Evolutionary conservation across 1,284 basidiomycete genomes (phyloP).

Genomic region (Moesziomyces globuligerus): DNA sequence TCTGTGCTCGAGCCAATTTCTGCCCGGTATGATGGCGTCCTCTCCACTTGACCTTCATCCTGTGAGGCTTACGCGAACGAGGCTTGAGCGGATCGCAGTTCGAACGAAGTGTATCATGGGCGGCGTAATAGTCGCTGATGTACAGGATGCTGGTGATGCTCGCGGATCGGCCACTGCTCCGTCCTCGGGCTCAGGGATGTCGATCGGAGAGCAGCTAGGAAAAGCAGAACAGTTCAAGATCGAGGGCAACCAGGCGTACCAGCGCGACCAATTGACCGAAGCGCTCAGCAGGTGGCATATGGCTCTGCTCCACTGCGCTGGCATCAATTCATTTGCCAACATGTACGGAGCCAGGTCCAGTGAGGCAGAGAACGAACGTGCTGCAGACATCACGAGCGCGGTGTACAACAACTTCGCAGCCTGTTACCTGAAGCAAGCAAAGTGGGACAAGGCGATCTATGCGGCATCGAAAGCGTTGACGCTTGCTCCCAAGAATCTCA

Average conservation of each 20-base stretch:
- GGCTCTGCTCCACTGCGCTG: slow-evolving; percentile 45
- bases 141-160: background rate
- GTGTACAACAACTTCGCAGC: slow-evolving; percentile 51
- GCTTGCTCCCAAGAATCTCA: slow-evolving; percentile 36
- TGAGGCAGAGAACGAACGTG: slow-evolving; percentile 32
- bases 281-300: slow-evolving; percentile 48
- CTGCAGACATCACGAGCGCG: slow-evolving; percentile 32
- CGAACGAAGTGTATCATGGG: background rate
- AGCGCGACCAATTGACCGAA: slow-evolving; percentile 10
- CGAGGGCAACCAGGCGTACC: slow-evolving; percentile 35
- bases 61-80: too few relatives aligned
- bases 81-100: background rate
- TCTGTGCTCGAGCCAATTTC: background rate
- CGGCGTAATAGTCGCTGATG: background rate
- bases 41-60: too few relatives aligned
- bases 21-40: too few relatives aligned
- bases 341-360: slow-evolving; percentile 40
- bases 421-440: slow-evolving; percentile 37
- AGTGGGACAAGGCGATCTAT: slow-evolving; percentile 44
- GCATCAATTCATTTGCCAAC: slow-evolving; percentile 49
- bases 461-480: slow-evolving; percentile 37
- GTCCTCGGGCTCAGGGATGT: slow-evolving; percentile 4
- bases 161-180: background rate
- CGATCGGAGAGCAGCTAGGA: slow-evolving; percentile 28
- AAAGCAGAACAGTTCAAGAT: slow-evolving; percentile 38